Evolutionary conservation across 352 stramenopile genomes (phyloP).

Genomic region (Phytophthora gonapodyides): DNA sequence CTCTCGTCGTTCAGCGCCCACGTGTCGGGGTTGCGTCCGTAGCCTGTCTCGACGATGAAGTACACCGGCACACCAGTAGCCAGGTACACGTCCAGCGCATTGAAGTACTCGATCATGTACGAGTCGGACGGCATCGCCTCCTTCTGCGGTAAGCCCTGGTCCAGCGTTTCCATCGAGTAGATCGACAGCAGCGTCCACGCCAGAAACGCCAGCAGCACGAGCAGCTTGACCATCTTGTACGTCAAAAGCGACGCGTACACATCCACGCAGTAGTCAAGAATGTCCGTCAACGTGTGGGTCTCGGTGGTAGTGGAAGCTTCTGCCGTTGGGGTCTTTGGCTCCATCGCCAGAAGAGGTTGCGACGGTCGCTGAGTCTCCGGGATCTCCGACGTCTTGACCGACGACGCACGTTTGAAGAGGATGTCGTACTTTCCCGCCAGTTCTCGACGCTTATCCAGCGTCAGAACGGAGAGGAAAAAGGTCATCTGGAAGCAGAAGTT

Average conservation of each 20-base stretch:
- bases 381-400: conserved; percentile 11
- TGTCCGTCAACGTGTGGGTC: conserved; percentile 28
- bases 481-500: conserved; percentile 74
- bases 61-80: conserved; percentile 64
- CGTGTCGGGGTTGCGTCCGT: conserved; percentile 52
- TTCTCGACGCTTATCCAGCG: conserved; percentile 64
- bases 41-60: conserved; percentile 65
- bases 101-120: conserved; percentile 72
- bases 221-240: conserved; percentile 52
- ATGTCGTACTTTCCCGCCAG: conserved; percentile 60
- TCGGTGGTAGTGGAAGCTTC: conserved; percentile 21
- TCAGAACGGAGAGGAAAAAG: conserved; percentile 62
- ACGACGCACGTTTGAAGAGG: conserved; percentile 44
- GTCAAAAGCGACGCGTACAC: conserved; percentile 54
- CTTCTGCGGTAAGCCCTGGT: conserved; percentile 61
- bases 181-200: conserved; percentile 54
- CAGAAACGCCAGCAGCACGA: conserved; percentile 58
- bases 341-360: conserved; percentile 28
- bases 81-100: conserved; percentile 58
- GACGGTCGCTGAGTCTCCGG: conserved; percentile 29
- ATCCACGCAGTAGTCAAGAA: conserved; percentile 48
- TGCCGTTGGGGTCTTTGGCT: conserved; percentile 37
- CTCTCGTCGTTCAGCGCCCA: conserved; percentile 54
- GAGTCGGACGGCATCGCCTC: conserved; percentile 69
- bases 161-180: conserved; percentile 53